Evolutionary conservation across 306 rosid genomes (phyloP).

Genomic region (Cucurbita moschata): DNA sequence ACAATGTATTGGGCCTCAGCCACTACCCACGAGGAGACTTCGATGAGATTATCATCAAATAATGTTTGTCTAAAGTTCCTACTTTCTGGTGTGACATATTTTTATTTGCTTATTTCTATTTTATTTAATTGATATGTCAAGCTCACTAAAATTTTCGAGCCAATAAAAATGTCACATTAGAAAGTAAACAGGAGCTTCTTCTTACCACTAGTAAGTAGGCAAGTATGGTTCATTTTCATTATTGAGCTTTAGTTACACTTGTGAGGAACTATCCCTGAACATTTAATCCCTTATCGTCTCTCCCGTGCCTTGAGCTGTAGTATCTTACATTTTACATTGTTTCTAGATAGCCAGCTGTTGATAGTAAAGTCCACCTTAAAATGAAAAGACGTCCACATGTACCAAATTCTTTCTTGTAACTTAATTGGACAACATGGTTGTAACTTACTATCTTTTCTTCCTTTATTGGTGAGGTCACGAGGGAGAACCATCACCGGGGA

Average conservation of each 20-base stretch:
- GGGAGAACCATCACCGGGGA: constrained; percentile 41
- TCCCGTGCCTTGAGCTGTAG: not conserved
- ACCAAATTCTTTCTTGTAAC: not conserved
- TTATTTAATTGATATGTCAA: not conserved
- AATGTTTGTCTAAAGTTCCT: not conserved
- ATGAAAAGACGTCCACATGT: not conserved
- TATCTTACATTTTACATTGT: not conserved
- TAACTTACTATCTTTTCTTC: not conserved
- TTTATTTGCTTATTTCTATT: not conserved
- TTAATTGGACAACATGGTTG: not conserved
- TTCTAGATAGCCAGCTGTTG: not conserved
- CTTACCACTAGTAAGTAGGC: too few species aligned
- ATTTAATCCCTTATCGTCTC: not conserved
- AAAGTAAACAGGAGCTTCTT: too few species aligned
- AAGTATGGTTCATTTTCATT: not conserved
- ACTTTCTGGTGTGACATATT: not conserved
- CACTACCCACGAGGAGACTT: not conserved
- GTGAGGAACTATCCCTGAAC: too few species aligned
- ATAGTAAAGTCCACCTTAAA: not conserved
- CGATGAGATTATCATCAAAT: not conserved
- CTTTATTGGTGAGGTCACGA: constrained; percentile 26
- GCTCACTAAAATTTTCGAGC: not conserved
- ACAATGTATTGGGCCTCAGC: not conserved
- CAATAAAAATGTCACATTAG: not conserved
- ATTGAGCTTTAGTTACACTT: too few species aligned